Conservation (phyloP, 345 rosid genomes). For the Hibiscus tridactylites region DNA sequence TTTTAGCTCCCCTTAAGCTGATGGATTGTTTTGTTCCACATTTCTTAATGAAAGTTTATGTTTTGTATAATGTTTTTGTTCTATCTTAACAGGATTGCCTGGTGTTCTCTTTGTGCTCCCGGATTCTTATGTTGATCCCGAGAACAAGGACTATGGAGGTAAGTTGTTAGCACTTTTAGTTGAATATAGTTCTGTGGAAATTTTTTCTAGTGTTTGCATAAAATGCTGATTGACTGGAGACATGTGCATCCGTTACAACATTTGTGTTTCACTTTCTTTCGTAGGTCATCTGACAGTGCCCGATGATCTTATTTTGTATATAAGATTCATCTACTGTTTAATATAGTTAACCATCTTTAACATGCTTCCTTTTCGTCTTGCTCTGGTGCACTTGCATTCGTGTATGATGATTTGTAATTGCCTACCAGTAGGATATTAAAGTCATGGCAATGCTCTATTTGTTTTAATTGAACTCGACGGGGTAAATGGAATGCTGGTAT, state of each 20-base stretch:
- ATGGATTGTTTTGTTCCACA: background rate
- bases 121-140: slow-evolving; percentile 87
- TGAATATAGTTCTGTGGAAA: background rate
- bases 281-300: background rate
- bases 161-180: slow-evolving; percentile 9
- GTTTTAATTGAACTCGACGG: background rate
- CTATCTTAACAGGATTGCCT: slow-evolving; percentile 47
- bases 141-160: slow-evolving; percentile 93
- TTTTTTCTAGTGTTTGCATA: background rate
- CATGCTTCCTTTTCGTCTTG: background rate
- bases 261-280: background rate
- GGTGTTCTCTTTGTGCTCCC: slow-evolving; percentile 92
- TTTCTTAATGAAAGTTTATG: background rate
- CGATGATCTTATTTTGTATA: background rate
- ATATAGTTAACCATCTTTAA: background rate
- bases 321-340: background rate
- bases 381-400: background rate
- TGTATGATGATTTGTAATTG: background rate
- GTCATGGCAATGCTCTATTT: no score
- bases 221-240: background rate
- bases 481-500: background rate
- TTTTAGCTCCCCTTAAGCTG: background rate
- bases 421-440: no score
- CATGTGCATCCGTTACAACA: background rate
- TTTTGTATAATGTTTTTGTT: background rate